Conservation (phyloP, 2,329 filamentous ascomycete species). For the Didymella pomorum region DNA sequence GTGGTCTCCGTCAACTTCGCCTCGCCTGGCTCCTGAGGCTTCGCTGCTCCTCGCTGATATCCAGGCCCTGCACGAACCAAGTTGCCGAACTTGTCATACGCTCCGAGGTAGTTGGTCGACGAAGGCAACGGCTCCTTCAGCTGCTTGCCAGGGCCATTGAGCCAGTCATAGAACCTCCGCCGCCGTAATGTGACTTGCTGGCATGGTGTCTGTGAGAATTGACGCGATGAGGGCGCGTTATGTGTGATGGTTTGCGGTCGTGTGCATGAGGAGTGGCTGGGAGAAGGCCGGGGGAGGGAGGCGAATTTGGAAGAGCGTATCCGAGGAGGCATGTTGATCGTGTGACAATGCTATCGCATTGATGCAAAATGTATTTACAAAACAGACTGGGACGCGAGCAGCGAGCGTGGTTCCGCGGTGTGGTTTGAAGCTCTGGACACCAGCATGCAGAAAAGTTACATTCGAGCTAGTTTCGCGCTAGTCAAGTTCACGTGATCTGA, state of each 20-base stretch:
- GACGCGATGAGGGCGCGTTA: conserved; percentile 36
- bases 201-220: conserved; percentile 50
- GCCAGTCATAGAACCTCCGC: conserved; percentile 66
- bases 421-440: conserved; percentile 24
- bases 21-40: conserved; percentile 21
- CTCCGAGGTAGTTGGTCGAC: conserved; percentile 64
- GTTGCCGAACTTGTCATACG: conserved; percentile 61
- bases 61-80: conserved; percentile 52
- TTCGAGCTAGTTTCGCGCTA: conserved; percentile 30
- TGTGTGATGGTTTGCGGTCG: conserved; percentile 37
- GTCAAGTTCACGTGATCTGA: conserved; percentile 1
- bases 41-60: conserved; percentile 30
- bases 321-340: conserved; percentile 45
- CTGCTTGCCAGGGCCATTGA: conserved; percentile 61
- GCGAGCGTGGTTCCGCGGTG: conserved; percentile 23
- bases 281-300: conserved; percentile 28
- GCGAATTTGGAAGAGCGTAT: conserved; percentile 42
- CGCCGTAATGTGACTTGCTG: conserved; percentile 59
- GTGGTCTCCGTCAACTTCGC: conserved; percentile 33
- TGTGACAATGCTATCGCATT: conserved; percentile 41
- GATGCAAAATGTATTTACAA: conserved; percentile 20
- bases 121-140: conserved; percentile 59
- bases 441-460: conserved; percentile 33
- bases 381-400: conserved; percentile 18
- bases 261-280: conserved; percentile 28